Evolutionary conservation across 768 basidiomycete species (phyloP), one percentile per base, ranked within the genome.

Genomic region (Suillus plorans): DNA sequence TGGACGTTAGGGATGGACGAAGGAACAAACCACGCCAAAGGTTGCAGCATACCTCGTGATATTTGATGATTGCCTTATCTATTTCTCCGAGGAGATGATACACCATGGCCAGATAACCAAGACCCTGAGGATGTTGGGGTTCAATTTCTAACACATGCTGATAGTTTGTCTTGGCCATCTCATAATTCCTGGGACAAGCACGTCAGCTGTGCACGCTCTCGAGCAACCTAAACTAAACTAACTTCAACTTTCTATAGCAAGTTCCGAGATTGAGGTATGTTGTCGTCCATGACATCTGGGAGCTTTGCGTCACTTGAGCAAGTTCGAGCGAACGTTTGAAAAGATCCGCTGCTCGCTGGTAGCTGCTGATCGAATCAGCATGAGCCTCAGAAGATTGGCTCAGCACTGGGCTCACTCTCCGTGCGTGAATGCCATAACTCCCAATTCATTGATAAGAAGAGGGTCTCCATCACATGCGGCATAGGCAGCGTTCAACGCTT

Each of bases 241-340:
- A 94, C 94, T 85, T 86, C 13, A 92, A 80, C 74, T 92, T 94
- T 22, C 96, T 86, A 69, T 86, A 87, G 61, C 91, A 90, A 31
- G 97, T 97, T 13, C 94, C 97, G 20, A 99, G 85, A 73, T 99
- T 99, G 66, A 97, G 80, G 74, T 93, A 94, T 0, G 96, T 97
- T 13, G 89, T 88, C 0, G 89, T 84, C 96, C 97, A 99, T 0
- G 91, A 86, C 44, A 85, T 85, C 66, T 92, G 88, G 1, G 94
- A 92, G 58, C 88, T 88, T 73, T 97, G 94, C 9, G 94, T 92
- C 18, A 91, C 87, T 66, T 91, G 84, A 1, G 95, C 94, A 6
- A 93, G 81, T n/a, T 87, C 84, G 18, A 99, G 83, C 0, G 97
- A 89, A 65, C 84, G 81, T 65, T 85, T 78, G 74, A 99, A 96